Conservation (phyloP, 2,329 filamentous ascomycete genomes). For the Aspergillus fumigatus region DNA sequence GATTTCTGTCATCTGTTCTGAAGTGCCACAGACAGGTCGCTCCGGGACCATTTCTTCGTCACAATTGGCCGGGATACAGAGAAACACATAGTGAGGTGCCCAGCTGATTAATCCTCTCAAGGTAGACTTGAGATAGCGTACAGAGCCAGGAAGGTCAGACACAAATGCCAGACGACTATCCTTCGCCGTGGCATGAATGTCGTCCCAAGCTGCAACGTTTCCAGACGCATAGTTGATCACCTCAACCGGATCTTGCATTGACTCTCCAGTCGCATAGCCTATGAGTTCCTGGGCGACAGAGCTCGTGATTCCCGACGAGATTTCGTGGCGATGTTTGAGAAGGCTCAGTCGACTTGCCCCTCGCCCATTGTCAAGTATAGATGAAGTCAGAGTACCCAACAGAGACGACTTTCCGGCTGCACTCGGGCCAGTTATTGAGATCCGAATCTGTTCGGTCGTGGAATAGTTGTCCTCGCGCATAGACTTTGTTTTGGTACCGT, state of each 20-base stretch:
- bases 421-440: constrained; percentile 84
- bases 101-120: constrained; percentile 88
- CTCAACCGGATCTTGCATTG: constrained; percentile 41
- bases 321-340: constrained; percentile 88
- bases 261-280: constrained; percentile 59
- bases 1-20: constrained; percentile 47
- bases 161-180: constrained; percentile 75
- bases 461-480: constrained; percentile 36
- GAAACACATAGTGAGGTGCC: constrained; percentile 88
- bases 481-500: background rate
- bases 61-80: constrained; percentile 82
- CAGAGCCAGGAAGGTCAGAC: constrained; percentile 87
- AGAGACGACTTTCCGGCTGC: constrained; percentile 90
- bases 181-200: constrained; percentile 78
- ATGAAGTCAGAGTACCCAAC: constrained; percentile 81
- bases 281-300: constrained; percentile 92
- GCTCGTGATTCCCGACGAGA: constrained; percentile 85
- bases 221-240: constrained; percentile 76
- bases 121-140: constrained; percentile 83
- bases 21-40: constrained; percentile 11
- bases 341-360: constrained; percentile 85
- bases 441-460: constrained; percentile 68
- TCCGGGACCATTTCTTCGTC: constrained; percentile 42
- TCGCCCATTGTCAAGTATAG: constrained; percentile 83
- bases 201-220: constrained; percentile 88